phyloP scores from a whole-genome alignment of 176 grass and related monocot species.

The Zoysia pacifica region DNA sequence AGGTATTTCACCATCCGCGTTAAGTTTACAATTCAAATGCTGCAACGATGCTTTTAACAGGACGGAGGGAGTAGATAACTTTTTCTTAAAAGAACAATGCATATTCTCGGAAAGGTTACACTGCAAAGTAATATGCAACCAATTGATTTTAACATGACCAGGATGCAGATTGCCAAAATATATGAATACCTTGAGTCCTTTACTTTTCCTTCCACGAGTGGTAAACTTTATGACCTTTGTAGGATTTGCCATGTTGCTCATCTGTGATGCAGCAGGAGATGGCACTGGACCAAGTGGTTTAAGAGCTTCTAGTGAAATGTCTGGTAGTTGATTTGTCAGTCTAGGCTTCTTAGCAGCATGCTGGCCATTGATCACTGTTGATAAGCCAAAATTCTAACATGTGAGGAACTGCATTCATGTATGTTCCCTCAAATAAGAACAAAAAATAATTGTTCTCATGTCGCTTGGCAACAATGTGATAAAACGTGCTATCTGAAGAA shows the following conservation, averaged over 20 bases:
- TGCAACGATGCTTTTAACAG: too few species aligned
- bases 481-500: constrained; percentile 26
- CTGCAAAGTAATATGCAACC: background rate
- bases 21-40: too few species aligned
- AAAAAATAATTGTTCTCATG: constrained; percentile 14
- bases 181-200: constrained; percentile 64
- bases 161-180: constrained; percentile 24
- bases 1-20: too few species aligned
- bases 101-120: constrained; percentile 22
- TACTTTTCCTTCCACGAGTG: constrained; percentile 81
- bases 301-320: constrained; percentile 59
- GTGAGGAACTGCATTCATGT: constrained; percentile 36
- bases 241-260: constrained; percentile 85
- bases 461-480: constrained; percentile 13
- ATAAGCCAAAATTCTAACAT: constrained; percentile 48
- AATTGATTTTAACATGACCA: constrained; percentile 3
- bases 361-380: constrained; percentile 74
- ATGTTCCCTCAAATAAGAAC: constrained; percentile 27
- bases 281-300: constrained; percentile 57
- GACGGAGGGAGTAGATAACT: too few species aligned
- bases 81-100: constrained; percentile 2
- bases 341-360: constrained; percentile 79
- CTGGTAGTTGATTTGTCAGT: constrained; percentile 56
- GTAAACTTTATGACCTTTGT: constrained; percentile 82
- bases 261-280: constrained; percentile 86